Evolutionary conservation across 2,329 filamentous ascomycete species (phyloP).

Genomic region (Fusarium musae): DNA sequence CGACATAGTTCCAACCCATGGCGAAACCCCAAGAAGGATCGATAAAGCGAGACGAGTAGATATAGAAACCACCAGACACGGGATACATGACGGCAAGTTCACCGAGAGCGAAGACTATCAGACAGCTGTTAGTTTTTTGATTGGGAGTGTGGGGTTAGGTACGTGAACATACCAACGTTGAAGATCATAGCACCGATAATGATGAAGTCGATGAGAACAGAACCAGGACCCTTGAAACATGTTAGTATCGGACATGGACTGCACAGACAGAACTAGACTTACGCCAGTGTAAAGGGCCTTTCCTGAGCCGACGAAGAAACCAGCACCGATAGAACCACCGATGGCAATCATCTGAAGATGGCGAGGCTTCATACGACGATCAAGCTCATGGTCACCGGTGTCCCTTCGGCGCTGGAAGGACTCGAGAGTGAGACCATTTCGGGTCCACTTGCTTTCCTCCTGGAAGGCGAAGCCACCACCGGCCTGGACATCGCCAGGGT

Average conservation of each 20-base stretch:
- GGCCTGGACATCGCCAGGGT: slow-evolving; percentile 19
- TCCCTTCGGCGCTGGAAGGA: slow-evolving; percentile 40
- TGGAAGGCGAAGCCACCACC: slow-evolving; percentile 37
- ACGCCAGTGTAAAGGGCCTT: slow-evolving; percentile 62
- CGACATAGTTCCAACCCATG: slow-evolving; percentile 59
- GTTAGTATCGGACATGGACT: slow-evolving; percentile 1
- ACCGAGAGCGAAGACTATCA: slow-evolving; percentile 65
- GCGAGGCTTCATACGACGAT: slow-evolving; percentile 63
- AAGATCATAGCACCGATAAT: slow-evolving; percentile 71
- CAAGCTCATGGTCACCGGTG: slow-evolving; percentile 48
- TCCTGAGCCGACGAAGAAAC: slow-evolving; percentile 71
- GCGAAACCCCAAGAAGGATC: slow-evolving; percentile 70
- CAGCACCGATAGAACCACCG: slow-evolving; percentile 70
- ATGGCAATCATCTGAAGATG: slow-evolving; percentile 73
- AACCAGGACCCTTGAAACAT: slow-evolving; percentile 50
- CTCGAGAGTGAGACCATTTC: slow-evolving; percentile 43
- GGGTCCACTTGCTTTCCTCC: slow-evolving; percentile 36
- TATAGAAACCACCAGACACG: slow-evolving; percentile 71
- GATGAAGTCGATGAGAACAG: slow-evolving; percentile 61
- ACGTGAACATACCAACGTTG: slow-evolving; percentile 55
- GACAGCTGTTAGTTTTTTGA: slow-evolving; percentile 8
- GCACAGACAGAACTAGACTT: neutral
- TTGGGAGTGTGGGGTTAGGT: neutral
- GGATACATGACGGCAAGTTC: slow-evolving; percentile 72
- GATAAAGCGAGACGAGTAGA: slow-evolving; percentile 70